Conservation (phyloP, 2,329 filamentous ascomycete species). For the Fusarium kyushuense region DNA sequence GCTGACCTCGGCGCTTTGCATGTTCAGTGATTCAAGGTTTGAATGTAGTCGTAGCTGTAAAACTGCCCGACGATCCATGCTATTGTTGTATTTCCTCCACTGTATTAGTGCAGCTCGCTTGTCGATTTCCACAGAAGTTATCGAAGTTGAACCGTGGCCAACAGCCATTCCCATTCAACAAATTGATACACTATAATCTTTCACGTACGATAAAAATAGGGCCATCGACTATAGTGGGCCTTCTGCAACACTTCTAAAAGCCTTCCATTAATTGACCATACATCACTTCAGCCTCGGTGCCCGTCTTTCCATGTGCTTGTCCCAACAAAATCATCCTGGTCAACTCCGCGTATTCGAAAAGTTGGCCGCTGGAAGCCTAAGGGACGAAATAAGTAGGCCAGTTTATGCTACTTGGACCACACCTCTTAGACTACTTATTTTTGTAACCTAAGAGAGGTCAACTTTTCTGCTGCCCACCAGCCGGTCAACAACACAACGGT, state of each 20-base stretch:
- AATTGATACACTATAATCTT: conserved; percentile 3
- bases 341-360: conserved; percentile 14
- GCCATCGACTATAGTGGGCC: conserved; percentile 34
- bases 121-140: conserved; percentile 9
- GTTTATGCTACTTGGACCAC: no score
- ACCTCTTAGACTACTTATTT: no score
- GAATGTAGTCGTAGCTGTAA: conserved; percentile 11
- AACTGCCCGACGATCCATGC: neutral
- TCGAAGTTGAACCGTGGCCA: conserved; percentile 3
- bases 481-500: conserved; percentile 42
- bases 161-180: conserved; percentile 6
- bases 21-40: neutral
- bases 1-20: conserved; percentile 19
- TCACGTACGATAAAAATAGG: conserved; percentile 21
- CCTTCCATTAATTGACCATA: conserved; percentile 4
- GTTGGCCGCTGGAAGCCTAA: no score
- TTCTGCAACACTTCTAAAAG: conserved; percentile 31
- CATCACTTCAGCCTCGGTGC: conserved; percentile 42
- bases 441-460: no score
- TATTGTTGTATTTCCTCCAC: conserved; percentile 20
- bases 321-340: conserved; percentile 49
- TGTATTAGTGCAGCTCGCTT: conserved; percentile 31
- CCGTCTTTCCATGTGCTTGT: conserved; percentile 48
- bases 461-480: no score
- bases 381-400: no score